phyloP scores from a whole-genome alignment of 495 filamentous ascomycete genomes.

The Patellaria atrata region DNA sequence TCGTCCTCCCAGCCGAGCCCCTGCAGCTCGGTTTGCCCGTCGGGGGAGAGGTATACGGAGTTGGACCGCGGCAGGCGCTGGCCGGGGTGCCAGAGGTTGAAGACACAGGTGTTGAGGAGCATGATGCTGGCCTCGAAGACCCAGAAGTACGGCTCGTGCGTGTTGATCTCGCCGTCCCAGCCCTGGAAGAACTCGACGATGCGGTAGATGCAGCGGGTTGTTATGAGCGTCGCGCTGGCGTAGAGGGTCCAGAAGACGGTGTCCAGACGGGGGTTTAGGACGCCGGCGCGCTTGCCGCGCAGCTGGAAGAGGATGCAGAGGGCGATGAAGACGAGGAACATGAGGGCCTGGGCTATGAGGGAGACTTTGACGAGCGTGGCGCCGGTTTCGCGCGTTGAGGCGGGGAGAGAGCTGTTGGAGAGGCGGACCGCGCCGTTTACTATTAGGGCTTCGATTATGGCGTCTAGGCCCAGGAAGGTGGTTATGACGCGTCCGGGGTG shows the following conservation, averaged over 20 bases:
- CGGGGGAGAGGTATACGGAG: slow-evolving; percentile 17
- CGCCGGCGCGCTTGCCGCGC: slow-evolving; percentile 38
- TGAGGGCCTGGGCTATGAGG: slow-evolving; percentile 50
- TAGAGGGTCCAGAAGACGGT: slow-evolving; percentile 33
- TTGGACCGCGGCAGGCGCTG: slow-evolving; percentile 19
- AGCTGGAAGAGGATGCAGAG: slow-evolving; percentile 45
- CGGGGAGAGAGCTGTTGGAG: slow-evolving; percentile 35
- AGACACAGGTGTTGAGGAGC: slow-evolving; percentile 23
- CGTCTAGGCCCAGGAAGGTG: slow-evolving; percentile 55
- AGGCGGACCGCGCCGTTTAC: slow-evolving; percentile 49
- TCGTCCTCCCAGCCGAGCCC: slow-evolving; percentile 27
- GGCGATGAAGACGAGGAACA: slow-evolving; percentile 45
- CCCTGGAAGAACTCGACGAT: slow-evolving; percentile 24
- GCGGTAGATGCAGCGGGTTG: slow-evolving; percentile 25
- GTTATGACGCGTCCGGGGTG: slow-evolving; percentile 63
- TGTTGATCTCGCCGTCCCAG: slow-evolving; percentile 17
- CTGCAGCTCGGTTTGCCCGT: slow-evolving; percentile 22
- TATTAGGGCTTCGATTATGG: slow-evolving; percentile 50
- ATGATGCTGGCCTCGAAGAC: slow-evolving; percentile 29
- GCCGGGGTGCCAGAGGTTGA: slow-evolving; percentile 24
- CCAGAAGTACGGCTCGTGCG: slow-evolving; percentile 25
- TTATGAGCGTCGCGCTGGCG: slow-evolving; percentile 20
- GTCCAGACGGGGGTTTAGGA: slow-evolving; percentile 41
- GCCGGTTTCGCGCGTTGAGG: slow-evolving; percentile 36
- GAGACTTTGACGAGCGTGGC: slow-evolving; percentile 48